Conservation (phyloP, 169 alveolate genomes). For the Fabrea salina region DNA sequence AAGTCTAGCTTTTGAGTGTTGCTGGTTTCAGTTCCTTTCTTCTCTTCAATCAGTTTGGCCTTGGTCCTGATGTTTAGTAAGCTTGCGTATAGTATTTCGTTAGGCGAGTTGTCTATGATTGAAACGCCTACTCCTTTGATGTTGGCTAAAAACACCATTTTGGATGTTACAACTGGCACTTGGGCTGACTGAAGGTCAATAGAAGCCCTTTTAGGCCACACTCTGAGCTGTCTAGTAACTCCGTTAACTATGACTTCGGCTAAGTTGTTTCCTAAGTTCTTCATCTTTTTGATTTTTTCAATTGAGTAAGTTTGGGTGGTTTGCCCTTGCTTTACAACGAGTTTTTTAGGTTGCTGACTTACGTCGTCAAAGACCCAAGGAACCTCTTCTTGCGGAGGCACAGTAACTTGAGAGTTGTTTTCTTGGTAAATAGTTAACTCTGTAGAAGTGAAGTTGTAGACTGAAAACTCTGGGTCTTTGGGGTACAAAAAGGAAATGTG, state of each 20-base stretch:
- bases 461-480: constrained; percentile 12
- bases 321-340: background rate
- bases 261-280: constrained; percentile 1
- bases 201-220: background rate
- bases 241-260: background rate
- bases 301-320: background rate
- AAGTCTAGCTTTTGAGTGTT: background rate
- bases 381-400: background rate
- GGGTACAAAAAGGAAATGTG: background rate
- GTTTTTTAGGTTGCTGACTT: background rate
- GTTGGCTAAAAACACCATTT: background rate
- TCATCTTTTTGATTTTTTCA: background rate
- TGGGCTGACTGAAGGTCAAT: background rate
- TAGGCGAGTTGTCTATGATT: background rate
- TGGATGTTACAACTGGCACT: background rate
- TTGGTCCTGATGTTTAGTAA: background rate
- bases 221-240: background rate
- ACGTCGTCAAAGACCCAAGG: constrained; percentile 19
- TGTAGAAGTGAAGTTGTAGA: background rate
- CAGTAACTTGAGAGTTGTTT: background rate
- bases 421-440: background rate
- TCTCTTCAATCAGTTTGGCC: background rate
- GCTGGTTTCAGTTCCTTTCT: background rate
- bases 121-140: constrained; percentile 9
- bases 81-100: background rate